Evolutionary conservation across 176 grass and related monocot genomes (phyloP), one percentile per base, ranked within the genome.

Genomic region (Avena eriantha): DNA sequence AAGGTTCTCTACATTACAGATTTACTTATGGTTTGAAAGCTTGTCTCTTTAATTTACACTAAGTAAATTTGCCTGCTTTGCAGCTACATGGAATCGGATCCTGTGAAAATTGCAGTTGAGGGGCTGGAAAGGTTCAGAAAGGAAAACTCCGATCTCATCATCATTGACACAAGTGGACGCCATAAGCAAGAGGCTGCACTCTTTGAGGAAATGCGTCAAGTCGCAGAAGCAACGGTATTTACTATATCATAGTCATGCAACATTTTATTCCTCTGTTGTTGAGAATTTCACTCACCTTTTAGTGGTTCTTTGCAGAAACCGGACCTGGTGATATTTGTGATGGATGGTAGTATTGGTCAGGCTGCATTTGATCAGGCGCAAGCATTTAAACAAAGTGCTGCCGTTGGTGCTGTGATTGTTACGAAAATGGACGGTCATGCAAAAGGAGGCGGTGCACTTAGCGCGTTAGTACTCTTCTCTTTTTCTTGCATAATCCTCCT

Each of bases 371-470:
- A 95, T 87, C 89, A 95, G 82, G 94, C 91, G 43, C 94, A 95
- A 87, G 94, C 94, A 78, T 95, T 95, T 65, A 95, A 83, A 86
- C 91, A 95, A 75, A 95, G 94, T 83, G 94, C 92, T 77, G 73
- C 91, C 5, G 91, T 95, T 85, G 94, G 94, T 93, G 89, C 91
- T 89, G 91, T 95, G 7, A 93, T 95, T 72, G 31, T 95, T 41
- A 95, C 93, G 1, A 95, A 95, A 86, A 89, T 95, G 91, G 93
- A 95, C 82, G 93, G 93, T 74, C 93, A 95, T 82, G 93, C 91
- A 58, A 97, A 90, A 90, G 95, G 93, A 74, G 95, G 95, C 43
- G 95, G 93, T 80, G 93, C 95, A 82, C 93, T 97, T 87, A 97
- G 95, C 73, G 89, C 91, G 95, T 97, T 63, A 95, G 95, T 91